Percentiles rank a stretch among this genome's conserved stretches.
These are phyloP conservation scores for Biscogniauxia marginata DNA, from an alignment of 2,329 filamentous ascomycete genomes.

Conservation along the genomic window DNA sequence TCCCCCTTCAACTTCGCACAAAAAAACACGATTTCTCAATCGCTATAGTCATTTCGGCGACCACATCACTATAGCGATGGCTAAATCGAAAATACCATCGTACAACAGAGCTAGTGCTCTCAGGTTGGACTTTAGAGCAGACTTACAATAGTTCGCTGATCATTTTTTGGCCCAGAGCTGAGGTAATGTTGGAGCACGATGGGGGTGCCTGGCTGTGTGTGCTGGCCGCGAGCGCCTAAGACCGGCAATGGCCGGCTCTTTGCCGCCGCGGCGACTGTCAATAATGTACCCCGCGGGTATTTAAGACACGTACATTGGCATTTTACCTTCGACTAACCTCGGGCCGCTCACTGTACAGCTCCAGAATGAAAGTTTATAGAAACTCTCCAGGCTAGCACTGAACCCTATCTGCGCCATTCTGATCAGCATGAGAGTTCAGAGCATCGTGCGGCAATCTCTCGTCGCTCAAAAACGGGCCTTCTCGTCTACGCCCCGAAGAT, in stretches of 20 bases:
- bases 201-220: background rate
- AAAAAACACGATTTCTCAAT: background rate
- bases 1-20: background rate
- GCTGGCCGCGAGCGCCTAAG: constrained; percentile 1
- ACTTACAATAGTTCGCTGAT: constrained; percentile 1
- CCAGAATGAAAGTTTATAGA: background rate
- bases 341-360: background rate
- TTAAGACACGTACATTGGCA: constrained; percentile 1
- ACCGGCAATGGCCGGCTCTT: constrained; percentile 18
- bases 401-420: constrained; percentile 38
- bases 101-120: background rate
- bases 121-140: background rate
- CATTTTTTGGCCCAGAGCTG: constrained; percentile 5
- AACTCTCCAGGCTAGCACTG: constrained; percentile 41
- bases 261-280: constrained; percentile 1
- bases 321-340: background rate
- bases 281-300: background rate
- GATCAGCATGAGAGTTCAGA: constrained; percentile 46
- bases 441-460: constrained; percentile 37
- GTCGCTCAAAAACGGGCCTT: constrained; percentile 47
- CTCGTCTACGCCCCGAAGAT: constrained; percentile 44
- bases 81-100: background rate
- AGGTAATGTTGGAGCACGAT: constrained; percentile 9
- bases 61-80: background rate
- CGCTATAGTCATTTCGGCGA: background rate